Conservation (phyloP, 345 rosid genomes). For the Pelargonium nanum region DNA sequence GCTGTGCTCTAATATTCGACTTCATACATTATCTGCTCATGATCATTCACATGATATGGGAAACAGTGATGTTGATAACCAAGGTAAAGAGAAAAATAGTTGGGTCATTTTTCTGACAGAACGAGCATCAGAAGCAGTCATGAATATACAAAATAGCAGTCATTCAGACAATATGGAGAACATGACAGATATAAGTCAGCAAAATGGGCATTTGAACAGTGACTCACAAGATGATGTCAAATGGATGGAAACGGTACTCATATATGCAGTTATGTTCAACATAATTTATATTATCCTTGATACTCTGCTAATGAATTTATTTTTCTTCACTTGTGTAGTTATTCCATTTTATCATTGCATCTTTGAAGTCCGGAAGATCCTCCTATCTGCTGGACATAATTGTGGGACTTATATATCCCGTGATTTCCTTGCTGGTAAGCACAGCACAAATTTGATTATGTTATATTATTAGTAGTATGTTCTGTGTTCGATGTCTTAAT, state of each 20-base stretch:
- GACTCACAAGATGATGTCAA: constrained; percentile 69
- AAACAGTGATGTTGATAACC: constrained; percentile 24
- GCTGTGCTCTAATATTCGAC: constrained; percentile 79
- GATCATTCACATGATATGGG: constrained; percentile 37
- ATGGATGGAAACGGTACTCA: constrained; percentile 98
- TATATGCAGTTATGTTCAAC: constrained; percentile 2
- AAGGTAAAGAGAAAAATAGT: constrained; percentile 33
- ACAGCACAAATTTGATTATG: neutral
- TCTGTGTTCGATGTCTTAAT: neutral
- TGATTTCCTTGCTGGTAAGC: constrained; percentile 82
- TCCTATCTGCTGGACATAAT: constrained; percentile 73
- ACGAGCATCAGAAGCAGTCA: constrained; percentile 68
- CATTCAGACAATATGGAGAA: constrained; percentile 45
- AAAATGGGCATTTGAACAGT: constrained; percentile 40
- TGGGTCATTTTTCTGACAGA: constrained; percentile 56
- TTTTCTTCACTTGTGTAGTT: constrained; percentile 32
- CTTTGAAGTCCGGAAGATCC: constrained; percentile 91
- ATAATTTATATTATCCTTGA: constrained; percentile 4
- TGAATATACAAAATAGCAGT: constrained; percentile 58
- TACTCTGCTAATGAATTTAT: constrained; percentile 5
- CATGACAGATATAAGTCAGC: constrained; percentile 27
- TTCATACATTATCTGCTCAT: constrained; percentile 36
- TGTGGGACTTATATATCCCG: constrained; percentile 70
- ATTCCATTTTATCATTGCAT: constrained; percentile 77
- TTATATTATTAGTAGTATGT: neutral